A percentile compares a stretch with the other conserved stretches of the same genome.
phyloP scores from a whole-genome alignment of 108 stramenopile species.

The Nannochloropsis salina region DNA sequence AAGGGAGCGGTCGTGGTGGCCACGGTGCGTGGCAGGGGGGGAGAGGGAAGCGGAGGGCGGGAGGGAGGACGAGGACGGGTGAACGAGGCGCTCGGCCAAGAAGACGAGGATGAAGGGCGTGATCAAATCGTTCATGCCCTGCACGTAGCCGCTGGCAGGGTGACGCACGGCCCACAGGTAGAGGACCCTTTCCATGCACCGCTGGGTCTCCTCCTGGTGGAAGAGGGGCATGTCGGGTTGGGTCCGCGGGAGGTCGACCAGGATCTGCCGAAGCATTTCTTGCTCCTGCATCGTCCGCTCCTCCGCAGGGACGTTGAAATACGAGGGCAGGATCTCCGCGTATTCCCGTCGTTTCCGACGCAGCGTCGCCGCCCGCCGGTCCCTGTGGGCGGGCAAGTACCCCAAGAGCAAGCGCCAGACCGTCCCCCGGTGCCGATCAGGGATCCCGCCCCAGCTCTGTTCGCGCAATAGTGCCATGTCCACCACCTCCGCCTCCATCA shows the following conservation, averaged over 20 bases:
- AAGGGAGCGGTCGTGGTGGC: neutral
- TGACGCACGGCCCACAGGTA: slow-evolving; percentile 93
- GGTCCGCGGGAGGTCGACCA: slow-evolving; percentile 94
- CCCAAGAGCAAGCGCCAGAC: slow-evolving; percentile 59
- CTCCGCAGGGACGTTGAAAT: slow-evolving; percentile 42
- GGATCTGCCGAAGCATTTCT: slow-evolving; percentile 81
- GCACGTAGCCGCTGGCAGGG: slow-evolving; percentile 87
- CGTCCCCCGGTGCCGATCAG: slow-evolving; percentile 37
- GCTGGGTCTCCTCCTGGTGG: slow-evolving; percentile 69
- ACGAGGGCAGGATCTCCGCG: slow-evolving; percentile 41
- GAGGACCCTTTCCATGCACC: slow-evolving; percentile 68
- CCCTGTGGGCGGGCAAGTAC: slow-evolving; percentile 49
- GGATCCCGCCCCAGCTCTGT: slow-evolving; percentile 58
- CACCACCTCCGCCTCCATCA: slow-evolving; percentile 49
- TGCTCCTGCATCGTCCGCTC: slow-evolving; percentile 75
- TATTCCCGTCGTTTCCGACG: slow-evolving; percentile 53
- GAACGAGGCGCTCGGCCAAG: slow-evolving; percentile 66
- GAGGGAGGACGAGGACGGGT: slow-evolving; percentile 27
- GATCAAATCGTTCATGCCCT: slow-evolving; percentile 92
- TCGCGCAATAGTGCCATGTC: slow-evolving; percentile 49
- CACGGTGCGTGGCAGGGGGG: neutral
- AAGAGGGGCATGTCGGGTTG: slow-evolving; percentile 82
- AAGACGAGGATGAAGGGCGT: slow-evolving; percentile 85
- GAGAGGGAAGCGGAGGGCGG: slow-evolving; percentile 6
- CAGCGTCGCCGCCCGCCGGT: slow-evolving; percentile 40